phyloP scores from a whole-genome alignment of 495 filamentous ascomycete genomes.

The Ramalina intermedia region DNA sequence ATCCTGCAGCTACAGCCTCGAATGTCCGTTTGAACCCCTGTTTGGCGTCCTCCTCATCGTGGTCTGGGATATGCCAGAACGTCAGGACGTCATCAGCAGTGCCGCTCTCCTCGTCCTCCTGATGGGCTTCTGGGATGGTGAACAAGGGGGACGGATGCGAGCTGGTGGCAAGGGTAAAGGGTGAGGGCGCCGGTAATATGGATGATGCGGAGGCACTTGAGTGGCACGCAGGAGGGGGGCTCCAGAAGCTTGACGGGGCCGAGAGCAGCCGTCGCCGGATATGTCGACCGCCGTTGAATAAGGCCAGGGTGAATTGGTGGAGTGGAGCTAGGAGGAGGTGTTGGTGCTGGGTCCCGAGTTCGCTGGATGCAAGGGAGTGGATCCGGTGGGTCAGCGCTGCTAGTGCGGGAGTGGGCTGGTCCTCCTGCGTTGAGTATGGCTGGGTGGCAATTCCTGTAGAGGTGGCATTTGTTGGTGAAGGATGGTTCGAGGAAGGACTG shows the following conservation, averaged over 20 bases:
- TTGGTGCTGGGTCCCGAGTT: constrained; percentile 22
- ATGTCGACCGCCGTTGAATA: constrained; percentile 42
- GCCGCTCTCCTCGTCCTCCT: constrained; percentile 23
- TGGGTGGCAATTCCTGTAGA: background rate
- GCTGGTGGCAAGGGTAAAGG: background rate
- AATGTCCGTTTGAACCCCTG: constrained; percentile 20
- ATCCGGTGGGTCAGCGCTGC: constrained; percentile 22
- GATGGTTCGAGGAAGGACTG: too few relatives aligned
- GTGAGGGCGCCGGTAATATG: constrained; percentile 13
- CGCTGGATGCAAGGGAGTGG: background rate
- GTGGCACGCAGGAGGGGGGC: background rate
- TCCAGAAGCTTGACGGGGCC: constrained; percentile 33
- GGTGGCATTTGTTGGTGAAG: too few relatives aligned
- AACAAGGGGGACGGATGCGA: too few relatives aligned
- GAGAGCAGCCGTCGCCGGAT: constrained; percentile 30
- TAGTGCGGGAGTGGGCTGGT: constrained; percentile 1
- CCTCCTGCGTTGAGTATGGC: constrained; percentile 4
- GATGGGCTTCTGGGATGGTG: too few relatives aligned
- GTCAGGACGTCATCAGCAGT: constrained; percentile 26
- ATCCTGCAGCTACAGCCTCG: constrained; percentile 21
- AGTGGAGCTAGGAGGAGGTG: constrained; percentile 40
- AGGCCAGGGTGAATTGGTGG: constrained; percentile 46
- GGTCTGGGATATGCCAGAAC: constrained; percentile 18
- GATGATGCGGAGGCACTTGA: constrained; percentile 18
- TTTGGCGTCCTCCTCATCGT: constrained; percentile 13